These are phyloP conservation scores for Dictyostelium capitatum DNA, from an alignment of 78 protist genomes.

Conservation along the genomic window DNA sequence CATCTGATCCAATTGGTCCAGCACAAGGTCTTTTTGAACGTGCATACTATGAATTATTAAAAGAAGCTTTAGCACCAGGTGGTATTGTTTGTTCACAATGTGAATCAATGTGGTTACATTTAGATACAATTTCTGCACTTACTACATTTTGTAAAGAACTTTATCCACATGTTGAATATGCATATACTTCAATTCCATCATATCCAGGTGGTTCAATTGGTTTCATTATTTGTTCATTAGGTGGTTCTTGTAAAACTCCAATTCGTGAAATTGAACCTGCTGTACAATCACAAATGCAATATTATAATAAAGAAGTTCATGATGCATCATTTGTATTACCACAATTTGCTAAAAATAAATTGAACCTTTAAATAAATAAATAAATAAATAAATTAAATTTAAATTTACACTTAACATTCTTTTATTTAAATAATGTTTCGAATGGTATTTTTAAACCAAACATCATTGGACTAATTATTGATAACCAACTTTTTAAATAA, in stretches of 20 bases:
- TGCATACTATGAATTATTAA: constrained; percentile 83
- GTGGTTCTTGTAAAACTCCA: constrained; percentile 37
- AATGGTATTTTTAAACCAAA: constrained; percentile 44
- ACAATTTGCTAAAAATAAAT: constrained; percentile 83
- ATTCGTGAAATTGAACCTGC: constrained; percentile 25
- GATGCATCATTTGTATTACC: constrained; percentile 94
- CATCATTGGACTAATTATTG: constrained; percentile 57
- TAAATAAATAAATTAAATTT: background rate
- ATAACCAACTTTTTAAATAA: constrained; percentile 65
- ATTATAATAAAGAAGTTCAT: constrained; percentile 93
- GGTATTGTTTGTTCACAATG: constrained; percentile 96
- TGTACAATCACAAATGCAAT: constrained; percentile 70
- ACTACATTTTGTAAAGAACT: constrained; percentile 45
- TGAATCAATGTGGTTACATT: constrained; percentile 95
- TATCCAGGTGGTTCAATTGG: constrained; percentile 97
- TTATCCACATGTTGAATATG: constrained; percentile 89
- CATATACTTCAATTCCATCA: constrained; percentile 92
- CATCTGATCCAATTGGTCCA: constrained; percentile 97
- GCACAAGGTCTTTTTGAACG: constrained; percentile 91
- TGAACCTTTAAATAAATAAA: constrained; percentile 8
- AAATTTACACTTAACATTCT: too few relatives aligned
- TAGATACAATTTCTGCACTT: constrained; percentile 86
- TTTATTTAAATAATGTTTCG: background rate
- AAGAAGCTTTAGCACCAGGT: constrained; percentile 86
- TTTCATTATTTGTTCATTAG: constrained; percentile 67